Percentiles rank a stretch among this genome's conserved stretches.
phyloP scores from a whole-genome alignment of 768 basidiomycete species.

The Boletellus emodensis region DNA sequence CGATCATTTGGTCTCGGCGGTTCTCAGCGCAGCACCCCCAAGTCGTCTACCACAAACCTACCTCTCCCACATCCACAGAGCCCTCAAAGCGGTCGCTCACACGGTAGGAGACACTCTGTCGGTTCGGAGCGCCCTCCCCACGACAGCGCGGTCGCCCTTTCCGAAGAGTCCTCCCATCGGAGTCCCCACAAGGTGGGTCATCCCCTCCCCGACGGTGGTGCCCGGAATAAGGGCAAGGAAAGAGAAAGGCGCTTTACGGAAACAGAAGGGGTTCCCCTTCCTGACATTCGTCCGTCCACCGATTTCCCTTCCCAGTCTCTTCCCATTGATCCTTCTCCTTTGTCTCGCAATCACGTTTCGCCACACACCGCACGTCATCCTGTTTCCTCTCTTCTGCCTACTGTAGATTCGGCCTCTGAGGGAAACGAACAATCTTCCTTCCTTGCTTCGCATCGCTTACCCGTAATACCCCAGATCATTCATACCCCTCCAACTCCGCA shows the following conservation, averaged over 20 bases:
- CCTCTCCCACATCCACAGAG: slow-evolving; percentile 21
- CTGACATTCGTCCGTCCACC: slow-evolving; percentile 11
- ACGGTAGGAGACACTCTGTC: slow-evolving; percentile 27
- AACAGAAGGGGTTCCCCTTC: slow-evolving; percentile 6
- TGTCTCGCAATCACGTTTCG: slow-evolving; percentile 12
- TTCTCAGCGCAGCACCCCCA: slow-evolving; percentile 29
- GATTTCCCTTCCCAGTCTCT: slow-evolving; percentile 22
- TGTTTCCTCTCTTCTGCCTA: slow-evolving; percentile 15
- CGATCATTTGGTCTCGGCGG: slow-evolving; percentile 28
- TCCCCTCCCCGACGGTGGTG: slow-evolving; percentile 9
- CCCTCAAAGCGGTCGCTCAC: slow-evolving; percentile 14
- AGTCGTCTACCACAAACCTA: slow-evolving; percentile 26
- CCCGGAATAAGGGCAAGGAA: slow-evolving; percentile 28
- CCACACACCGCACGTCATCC: slow-evolving; percentile 10
- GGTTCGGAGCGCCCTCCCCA: slow-evolving; percentile 31
- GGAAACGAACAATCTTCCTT: slow-evolving; percentile 27
- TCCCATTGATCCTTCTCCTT: slow-evolving; percentile 14
- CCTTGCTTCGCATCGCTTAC: slow-evolving; percentile 24
- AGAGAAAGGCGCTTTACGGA: slow-evolving; percentile 9
- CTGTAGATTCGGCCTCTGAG: slow-evolving; percentile 25
- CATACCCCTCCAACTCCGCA: slow-evolving; percentile 38
- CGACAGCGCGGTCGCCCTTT: slow-evolving; percentile 32
- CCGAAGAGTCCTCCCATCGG: slow-evolving; percentile 21
- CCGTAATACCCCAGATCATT: slow-evolving; percentile 30
- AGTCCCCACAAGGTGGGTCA: slow-evolving; percentile 9